Evolutionary conservation across 2,329 filamentous ascomycete species (phyloP), one percentile per base, ranked within the genome.

Genomic region (Aspergillus sclerotialis): DNA sequence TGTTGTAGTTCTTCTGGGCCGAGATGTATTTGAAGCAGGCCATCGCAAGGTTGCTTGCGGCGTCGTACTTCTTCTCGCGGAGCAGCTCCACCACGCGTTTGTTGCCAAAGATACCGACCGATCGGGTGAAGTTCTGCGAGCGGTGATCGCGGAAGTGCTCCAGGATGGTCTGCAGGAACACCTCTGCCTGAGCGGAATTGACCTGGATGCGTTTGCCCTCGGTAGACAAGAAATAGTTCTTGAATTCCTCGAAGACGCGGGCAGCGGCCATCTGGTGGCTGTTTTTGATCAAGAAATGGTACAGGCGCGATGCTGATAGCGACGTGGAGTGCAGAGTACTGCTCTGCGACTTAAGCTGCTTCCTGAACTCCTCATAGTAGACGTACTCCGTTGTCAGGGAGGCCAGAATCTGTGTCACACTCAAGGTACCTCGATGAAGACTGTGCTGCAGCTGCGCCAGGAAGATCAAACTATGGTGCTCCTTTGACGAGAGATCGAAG

Each of bases 381-480:
- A 61, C 46, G 35, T 58, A 56, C 41, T 69, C 60, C 1, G 67
- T 64, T 14, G 64, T 64, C 32, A 70, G 48, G 24, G 64, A 54
- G 4, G 67, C 60, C 31, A 69, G 56, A 27, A 64, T 63, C 31
- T 68, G 63, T 9, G 59, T 64, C 9, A 69, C 44, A 4, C 60
- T 60, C 2, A 49, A 51, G 26, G 42, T 32, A 29, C 40, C 23
- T 4, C 38, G 33, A 19, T 46, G 52, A 11, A 64, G 50, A 30
- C 49, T 60, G 42, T 67, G 60, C 44, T 70, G 62, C 2, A 70
- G 49, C 35, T 68, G 63, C 12, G 67, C 67, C 14, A 70, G 46
- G 55, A 69, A 70, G 10, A 63, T 59, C 10, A 64, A 49, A 32
- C 52, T 56, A 28, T 58, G 50, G n/a, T 55, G 60, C 7, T 52